These are phyloP conservation scores for Macrocystidia cucumis DNA, from an alignment of 1,284 basidiomycete genomes.

Conservation along the genomic window DNA sequence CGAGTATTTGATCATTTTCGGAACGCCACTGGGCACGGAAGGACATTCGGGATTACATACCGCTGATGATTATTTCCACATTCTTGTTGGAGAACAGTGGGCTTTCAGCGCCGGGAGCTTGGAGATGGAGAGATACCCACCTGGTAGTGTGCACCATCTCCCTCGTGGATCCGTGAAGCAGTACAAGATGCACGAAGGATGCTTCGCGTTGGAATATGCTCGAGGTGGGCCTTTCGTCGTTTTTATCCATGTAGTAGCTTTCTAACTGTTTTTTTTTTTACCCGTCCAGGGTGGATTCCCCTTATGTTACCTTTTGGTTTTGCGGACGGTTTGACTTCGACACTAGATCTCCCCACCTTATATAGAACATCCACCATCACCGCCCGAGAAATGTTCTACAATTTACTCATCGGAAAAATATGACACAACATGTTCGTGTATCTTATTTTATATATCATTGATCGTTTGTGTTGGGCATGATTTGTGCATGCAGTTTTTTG, in stretches of 20 bases:
- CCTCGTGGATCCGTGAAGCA: conserved; percentile 85
- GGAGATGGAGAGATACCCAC: conserved; percentile 76
- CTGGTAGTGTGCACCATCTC: conserved; percentile 83
- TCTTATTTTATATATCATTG: no score
- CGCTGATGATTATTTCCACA: conserved; percentile 97
- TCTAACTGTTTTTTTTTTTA: conserved; percentile 3
- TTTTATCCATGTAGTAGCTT: conserved; percentile 3
- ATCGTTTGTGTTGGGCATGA: no score
- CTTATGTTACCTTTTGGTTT: conserved; percentile 91
- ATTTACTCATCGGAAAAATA: conserved; percentile 84
- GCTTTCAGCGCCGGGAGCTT: conserved; percentile 81
- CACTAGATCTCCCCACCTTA: conserved; percentile 82
- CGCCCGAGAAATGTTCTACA: conserved; percentile 75
- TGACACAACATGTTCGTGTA: no score
- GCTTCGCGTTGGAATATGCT: conserved; percentile 94
- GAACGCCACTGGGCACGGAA: conserved; percentile 93
- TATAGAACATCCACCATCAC: conserved; percentile 79
- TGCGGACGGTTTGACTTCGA: conserved; percentile 82
- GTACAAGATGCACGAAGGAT: conserved; percentile 95
- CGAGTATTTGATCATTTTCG: conserved; percentile 94
- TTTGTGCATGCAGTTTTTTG: no score
- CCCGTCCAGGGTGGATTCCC: conserved; percentile 82
- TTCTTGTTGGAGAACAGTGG: conserved; percentile 89
- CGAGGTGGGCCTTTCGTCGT: conserved; percentile 49
- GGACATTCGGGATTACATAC: conserved; percentile 93